A percentile compares a stretch with the other conserved stretches of the same genome.
Conservation (phyloP, 805 yeast species). For the Clavispora fructus region DNA sequence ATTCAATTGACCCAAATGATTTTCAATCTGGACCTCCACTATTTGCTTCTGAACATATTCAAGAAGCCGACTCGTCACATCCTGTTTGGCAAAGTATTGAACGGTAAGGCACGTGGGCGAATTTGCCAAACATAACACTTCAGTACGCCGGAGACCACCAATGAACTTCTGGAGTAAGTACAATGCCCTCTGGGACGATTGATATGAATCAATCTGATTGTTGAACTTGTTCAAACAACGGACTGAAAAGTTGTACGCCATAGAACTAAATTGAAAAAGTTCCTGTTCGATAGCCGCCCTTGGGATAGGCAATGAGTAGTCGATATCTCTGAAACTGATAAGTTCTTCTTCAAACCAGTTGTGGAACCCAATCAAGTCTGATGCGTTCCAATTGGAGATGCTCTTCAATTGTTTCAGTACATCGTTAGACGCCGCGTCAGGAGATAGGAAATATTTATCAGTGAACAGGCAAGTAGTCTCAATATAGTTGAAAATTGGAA, state of each 20-base stretch:
- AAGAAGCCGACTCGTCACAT: neutral
- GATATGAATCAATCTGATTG: neutral
- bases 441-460: slow-evolving; percentile 17
- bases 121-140: slow-evolving; percentile 9
- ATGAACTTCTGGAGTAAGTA: slow-evolving; percentile 23
- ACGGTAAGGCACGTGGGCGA: neutral
- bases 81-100: neutral
- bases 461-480: slow-evolving; percentile 31
- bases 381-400: slow-evolving; percentile 22
- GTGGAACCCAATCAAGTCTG: slow-evolving; percentile 25
- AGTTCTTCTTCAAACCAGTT: slow-evolving; percentile 26
- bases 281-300: neutral
- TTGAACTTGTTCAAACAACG: neutral
- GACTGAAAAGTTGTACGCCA: neutral
- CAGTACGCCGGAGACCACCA: slow-evolving; percentile 21
- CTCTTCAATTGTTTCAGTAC: slow-evolving; percentile 10
- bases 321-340: slow-evolving; percentile 3
- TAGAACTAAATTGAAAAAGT: slow-evolving; percentile 1
- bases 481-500: slow-evolving; percentile 24
- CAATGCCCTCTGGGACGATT: slow-evolving; percentile 5
- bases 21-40: neutral
- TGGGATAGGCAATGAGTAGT: neutral
- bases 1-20: neutral
- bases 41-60: neutral
- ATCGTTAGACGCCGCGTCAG: slow-evolving; percentile 5